phyloP scores from a whole-genome alignment of 805 yeast genomes.

The Maudiozyma pseudohumilis region DNA sequence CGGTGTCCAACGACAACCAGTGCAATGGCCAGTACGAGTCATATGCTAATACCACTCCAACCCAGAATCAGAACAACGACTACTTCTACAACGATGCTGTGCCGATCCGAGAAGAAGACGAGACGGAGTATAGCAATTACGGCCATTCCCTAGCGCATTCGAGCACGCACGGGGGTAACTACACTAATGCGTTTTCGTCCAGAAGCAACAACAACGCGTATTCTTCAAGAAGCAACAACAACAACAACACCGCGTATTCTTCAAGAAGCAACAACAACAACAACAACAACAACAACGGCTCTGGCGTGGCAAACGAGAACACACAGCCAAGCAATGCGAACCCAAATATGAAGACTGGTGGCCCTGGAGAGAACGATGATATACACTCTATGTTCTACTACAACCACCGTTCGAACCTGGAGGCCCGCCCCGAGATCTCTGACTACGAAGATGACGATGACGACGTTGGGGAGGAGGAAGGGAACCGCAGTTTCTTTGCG shows the following conservation, averaged over 20 bases:
- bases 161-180: background rate
- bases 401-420: constrained; percentile 24
- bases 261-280: background rate
- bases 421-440: constrained; percentile 25
- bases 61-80: background rate
- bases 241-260: background rate
- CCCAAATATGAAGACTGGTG: constrained; percentile 4
- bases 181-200: background rate
- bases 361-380: constrained; percentile 23
- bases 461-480: constrained; percentile 7
- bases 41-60: background rate
- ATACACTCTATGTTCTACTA: constrained; percentile 29
- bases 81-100: constrained; percentile 6
- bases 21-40: background rate
- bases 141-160: background rate
- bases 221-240: background rate
- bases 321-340: background rate
- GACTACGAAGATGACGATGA: constrained; percentile 24
- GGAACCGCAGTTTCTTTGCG: constrained; percentile 2
- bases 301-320: background rate
- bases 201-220: background rate
- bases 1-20: background rate
- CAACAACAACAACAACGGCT: background rate
- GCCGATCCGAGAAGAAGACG: constrained; percentile 16
- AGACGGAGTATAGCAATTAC: constrained; percentile 3